Evolutionary conservation across 1,284 basidiomycete genomes (phyloP).

Genomic region (Omphalotus olearius): DNA sequence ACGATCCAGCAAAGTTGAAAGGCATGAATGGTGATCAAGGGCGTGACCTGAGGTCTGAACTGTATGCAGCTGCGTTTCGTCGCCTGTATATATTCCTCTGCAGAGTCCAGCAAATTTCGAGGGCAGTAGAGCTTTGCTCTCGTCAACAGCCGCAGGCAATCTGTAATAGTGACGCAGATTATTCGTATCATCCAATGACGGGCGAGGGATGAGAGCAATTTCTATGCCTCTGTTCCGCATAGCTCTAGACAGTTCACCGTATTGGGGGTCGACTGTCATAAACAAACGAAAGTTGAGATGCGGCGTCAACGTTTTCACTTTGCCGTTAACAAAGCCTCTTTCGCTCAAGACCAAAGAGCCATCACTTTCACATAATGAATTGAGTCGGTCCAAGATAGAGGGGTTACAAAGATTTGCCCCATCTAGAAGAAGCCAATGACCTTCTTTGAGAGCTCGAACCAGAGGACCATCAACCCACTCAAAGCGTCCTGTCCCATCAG

Average conservation of each 20-base stretch:
- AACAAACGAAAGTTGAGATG: slow-evolving; percentile 91
- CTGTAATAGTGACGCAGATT: slow-evolving; percentile 47
- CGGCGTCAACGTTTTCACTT: slow-evolving; percentile 74
- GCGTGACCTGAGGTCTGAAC: slow-evolving; percentile 24
- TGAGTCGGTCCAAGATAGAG: slow-evolving; percentile 94
- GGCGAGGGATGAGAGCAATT: slow-evolving; percentile 47
- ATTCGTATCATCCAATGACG: slow-evolving; percentile 39
- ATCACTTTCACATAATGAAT: slow-evolving; percentile 90
- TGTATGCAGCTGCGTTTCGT: too few species aligned
- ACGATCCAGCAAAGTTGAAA: slow-evolving; percentile 38
- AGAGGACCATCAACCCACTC: slow-evolving; percentile 98
- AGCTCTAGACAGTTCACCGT: slow-evolving; percentile 93
- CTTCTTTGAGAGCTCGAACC: slow-evolving; percentile 80
- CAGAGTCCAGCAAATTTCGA: slow-evolving; percentile 29
- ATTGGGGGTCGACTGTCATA: slow-evolving; percentile 89
- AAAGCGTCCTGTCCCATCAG: slow-evolving; percentile 56
- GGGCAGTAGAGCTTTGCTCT: slow-evolving; percentile 17
- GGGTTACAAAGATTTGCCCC: slow-evolving; percentile 94
- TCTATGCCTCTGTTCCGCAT: slow-evolving; percentile 99
- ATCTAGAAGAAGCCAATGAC: slow-evolving; percentile 90
- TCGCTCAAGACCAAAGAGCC: slow-evolving; percentile 87
- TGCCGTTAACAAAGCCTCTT: slow-evolving; percentile 79
- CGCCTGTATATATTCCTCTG: slow-evolving; percentile 25
- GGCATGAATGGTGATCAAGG: slow-evolving; percentile 45
- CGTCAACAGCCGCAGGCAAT: slow-evolving; percentile 30